Percentiles rank a stretch among this genome's conserved stretches.
Evolutionary conservation across 176 grass and related monocot species (phyloP).

Genomic region (Carex myosuroides): DNA sequence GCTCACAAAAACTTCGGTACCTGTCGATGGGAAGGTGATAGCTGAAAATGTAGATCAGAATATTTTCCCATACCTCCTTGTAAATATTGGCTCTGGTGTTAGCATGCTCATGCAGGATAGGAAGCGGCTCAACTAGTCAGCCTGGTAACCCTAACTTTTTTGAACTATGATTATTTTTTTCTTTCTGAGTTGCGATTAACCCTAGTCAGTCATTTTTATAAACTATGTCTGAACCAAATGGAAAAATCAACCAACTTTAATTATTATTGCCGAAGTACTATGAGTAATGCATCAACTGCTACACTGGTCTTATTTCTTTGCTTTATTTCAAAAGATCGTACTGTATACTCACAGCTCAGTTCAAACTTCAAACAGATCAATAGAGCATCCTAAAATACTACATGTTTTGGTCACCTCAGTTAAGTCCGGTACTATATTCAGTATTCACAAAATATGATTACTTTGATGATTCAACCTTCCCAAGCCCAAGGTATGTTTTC

Average conservation of each 20-base stretch:
- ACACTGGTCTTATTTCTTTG: neutral
- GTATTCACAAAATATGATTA: neutral
- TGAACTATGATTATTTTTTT: too few species aligned
- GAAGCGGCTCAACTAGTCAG: too few species aligned
- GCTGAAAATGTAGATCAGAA: conserved; percentile 62
- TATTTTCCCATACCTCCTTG: conserved; percentile 97
- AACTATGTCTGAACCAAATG: neutral
- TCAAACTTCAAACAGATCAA: too few species aligned
- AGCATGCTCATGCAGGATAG: conserved; percentile 40
- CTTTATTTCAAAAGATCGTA: neutral
- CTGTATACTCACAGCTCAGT: neutral
- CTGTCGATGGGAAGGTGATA: conserved; percentile 40
- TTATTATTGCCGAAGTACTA: neutral
- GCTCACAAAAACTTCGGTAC: conserved; percentile 29
- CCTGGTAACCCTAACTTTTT: too few species aligned
- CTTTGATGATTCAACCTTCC: neutral
- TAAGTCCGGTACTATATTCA: neutral
- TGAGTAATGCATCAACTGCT: neutral
- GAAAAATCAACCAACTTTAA: neutral
- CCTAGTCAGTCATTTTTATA: too few species aligned
- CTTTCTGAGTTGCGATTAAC: too few species aligned
- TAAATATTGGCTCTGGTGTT: conserved; percentile 99
- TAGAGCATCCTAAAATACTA: neutral
- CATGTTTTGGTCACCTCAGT: neutral
- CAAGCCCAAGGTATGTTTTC: neutral